These are phyloP conservation scores for Hypoxylon sp. DNA, from an alignment of 2,329 filamentous ascomycete genomes.

Conservation along the genomic window DNA sequence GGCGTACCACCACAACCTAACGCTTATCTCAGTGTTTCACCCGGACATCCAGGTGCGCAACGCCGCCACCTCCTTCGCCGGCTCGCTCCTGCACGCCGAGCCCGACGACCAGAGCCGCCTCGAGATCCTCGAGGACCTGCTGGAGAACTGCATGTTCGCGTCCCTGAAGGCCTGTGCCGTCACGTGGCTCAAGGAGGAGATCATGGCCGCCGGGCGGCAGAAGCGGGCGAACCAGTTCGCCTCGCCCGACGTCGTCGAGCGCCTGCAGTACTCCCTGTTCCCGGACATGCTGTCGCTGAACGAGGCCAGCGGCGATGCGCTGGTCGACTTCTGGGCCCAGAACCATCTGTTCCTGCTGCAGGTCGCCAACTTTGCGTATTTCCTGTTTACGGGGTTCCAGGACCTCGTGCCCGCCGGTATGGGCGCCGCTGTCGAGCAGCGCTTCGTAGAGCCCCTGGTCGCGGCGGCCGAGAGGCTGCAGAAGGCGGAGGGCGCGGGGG, in stretches of 20 bases:
- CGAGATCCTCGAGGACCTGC: conserved; percentile 71
- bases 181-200: conserved; percentile 72
- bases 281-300: conserved; percentile 64
- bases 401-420: conserved; percentile 67
- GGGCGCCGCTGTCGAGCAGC: conserved; percentile 67
- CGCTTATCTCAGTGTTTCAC: conserved; percentile 69
- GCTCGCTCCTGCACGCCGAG: conserved; percentile 67
- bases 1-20: conserved; percentile 70
- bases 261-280: conserved; percentile 71
- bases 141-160: conserved; percentile 74
- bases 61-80: conserved; percentile 65
- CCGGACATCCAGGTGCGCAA: conserved; percentile 65
- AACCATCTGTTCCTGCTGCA: conserved; percentile 68
- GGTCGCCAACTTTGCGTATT: conserved; percentile 70
- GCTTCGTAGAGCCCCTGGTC: conserved; percentile 67
- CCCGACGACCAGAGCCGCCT: conserved; percentile 69
- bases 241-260: conserved; percentile 66
- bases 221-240: conserved; percentile 58
- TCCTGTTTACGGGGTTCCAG: conserved; percentile 63
- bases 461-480: conserved; percentile 53
- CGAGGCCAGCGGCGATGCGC: conserved; percentile 55
- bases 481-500: conserved; percentile 50
- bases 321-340: conserved; percentile 64
- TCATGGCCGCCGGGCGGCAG: conserved; percentile 59
- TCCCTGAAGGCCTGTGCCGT: conserved; percentile 72